Conservation (phyloP, 2,329 filamentous ascomycete species). For the Chaetomiaceae sp. region DNA sequence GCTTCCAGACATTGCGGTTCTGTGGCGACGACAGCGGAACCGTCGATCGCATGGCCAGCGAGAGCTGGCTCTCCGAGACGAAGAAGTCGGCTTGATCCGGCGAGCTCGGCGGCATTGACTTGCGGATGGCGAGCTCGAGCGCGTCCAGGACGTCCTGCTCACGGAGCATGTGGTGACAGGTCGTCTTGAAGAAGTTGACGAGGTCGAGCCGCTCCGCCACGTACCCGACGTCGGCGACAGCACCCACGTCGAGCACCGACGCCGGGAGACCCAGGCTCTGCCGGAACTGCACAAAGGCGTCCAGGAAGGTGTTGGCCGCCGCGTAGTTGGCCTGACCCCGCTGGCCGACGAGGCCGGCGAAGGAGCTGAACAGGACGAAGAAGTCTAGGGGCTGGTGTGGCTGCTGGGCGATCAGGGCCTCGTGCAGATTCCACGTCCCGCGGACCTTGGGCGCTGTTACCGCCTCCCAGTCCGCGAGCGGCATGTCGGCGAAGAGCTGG, state of each 20-base stretch:
- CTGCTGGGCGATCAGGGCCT: conserved; percentile 8
- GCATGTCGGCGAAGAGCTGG: conserved; percentile 11
- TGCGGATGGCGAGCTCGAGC: conserved; percentile 21
- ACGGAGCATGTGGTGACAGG: conserved; percentile 28
- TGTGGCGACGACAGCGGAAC: too few species aligned
- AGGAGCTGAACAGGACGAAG: conserved; percentile 33
- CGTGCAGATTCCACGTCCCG: conserved; percentile 13
- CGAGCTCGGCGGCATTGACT: too few species aligned
- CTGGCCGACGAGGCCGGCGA: conserved; percentile 27
- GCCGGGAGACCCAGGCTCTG: conserved; percentile 21
- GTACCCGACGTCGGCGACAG: conserved; percentile 24
- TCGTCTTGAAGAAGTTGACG: conserved; percentile 22
- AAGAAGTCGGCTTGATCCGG: too few species aligned
- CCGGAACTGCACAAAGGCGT: conserved; percentile 29
- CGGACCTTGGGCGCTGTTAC: conserved; percentile 15
- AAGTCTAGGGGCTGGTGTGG: conserved; percentile 38
- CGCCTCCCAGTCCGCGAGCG: conserved; percentile 7
- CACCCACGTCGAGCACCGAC: conserved; percentile 30
- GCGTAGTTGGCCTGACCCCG: conserved; percentile 31
- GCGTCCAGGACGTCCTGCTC: conserved; percentile 25
- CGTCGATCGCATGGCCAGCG: too few species aligned
- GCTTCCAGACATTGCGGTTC: too few species aligned
- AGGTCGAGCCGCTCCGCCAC: conserved; percentile 14
- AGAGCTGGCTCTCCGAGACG: too few species aligned
- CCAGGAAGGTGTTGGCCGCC: conserved; percentile 32